Base-by-base conservation (phyloP, 2,329 filamentous ascomycete genomes). In the Colletotrichum sp. region DNA sequence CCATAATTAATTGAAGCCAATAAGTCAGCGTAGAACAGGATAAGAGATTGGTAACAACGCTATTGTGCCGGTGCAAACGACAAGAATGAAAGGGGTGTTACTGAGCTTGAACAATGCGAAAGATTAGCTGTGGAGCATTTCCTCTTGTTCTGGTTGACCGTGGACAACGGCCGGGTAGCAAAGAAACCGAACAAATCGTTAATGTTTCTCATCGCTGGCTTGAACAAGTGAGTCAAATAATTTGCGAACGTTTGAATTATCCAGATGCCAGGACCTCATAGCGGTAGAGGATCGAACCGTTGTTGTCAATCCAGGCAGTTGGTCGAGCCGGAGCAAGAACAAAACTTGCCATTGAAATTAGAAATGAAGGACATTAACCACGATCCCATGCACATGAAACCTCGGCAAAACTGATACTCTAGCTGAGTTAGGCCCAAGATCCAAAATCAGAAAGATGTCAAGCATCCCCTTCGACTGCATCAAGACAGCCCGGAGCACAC, bases 1-100 rank as follows among this genome's bases (percentile, higher is more conserved):
- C 38, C 2, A n/a, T 47, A n/a, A 0, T 47, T 0, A 0, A 47
- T n/a, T 5, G 7, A 6, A 13, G 3, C 3, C 6, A 1, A 0
- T 3, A 51, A 3, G 43, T 13, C 4, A 21, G 1, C 0, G 2
- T 3, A 11, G n/a, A 21, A 8, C 1, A 51, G 7, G 3, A 4
- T 8, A 1, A 5, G 6, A 5, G 11, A 13, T 13, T 5, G 11
- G 3, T 21, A 51, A 21, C 3, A 51, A 51, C 21, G n/a, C 7
- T 11, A 51, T 51, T 47, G 38, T 38, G 15, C 12, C 6, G 6
- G 16, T 8, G 16, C 15, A 8, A 16, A 6, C 34, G 15, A 2
- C 1, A 7, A 8, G 6, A 31, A 36, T 36, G 13, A 15, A 7
- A 6, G 3, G 13, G 34, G 34, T 15, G 34, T 3, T 4, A n/a